Conservation (phyloP, 2,329 filamentous ascomycete genomes). For the Sclerotinia subarctica region DNA sequence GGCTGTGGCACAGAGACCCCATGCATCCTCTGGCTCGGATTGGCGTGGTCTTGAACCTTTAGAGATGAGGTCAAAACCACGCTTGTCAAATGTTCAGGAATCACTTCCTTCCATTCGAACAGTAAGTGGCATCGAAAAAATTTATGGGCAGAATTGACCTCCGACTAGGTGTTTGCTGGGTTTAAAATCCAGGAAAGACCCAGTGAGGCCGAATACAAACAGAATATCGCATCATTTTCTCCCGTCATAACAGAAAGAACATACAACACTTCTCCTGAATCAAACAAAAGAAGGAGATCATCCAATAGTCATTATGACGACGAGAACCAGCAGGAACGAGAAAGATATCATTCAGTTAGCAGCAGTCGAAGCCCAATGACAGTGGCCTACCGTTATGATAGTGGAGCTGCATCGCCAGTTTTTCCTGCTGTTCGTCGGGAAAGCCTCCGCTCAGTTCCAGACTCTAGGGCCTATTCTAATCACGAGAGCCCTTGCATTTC, state of each 20-base stretch:
- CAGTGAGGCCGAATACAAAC: background rate
- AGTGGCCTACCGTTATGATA: background rate
- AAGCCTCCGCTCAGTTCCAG: background rate
- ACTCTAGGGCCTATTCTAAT: background rate
- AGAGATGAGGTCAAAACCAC: constrained; percentile 9
- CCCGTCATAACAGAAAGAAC: background rate
- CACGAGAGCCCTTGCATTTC: background rate
- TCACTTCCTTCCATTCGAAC: constrained; percentile 14
- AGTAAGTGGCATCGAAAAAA: background rate
- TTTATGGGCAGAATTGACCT: background rate
- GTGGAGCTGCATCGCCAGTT: background rate
- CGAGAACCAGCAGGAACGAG: background rate
- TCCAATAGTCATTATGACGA: background rate
- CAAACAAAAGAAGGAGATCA: constrained; percentile 13
- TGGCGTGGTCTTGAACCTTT: constrained; percentile 4
- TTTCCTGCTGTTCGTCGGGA: background rate
- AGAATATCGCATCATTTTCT: background rate
- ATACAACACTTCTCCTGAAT: constrained; percentile 10
- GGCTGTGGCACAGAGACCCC: background rate
- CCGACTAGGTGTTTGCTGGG: background rate
- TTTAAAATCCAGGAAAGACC: background rate
- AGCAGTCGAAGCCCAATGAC: constrained; percentile 8
- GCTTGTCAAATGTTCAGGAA: background rate
- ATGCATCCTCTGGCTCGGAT: background rate
- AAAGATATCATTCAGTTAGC: background rate